Percentiles rank a stretch among this genome's conserved stretches.
Evolutionary conservation across 2,329 filamentous ascomycete species (phyloP).

Genomic region (Simplicillium sp.): DNA sequence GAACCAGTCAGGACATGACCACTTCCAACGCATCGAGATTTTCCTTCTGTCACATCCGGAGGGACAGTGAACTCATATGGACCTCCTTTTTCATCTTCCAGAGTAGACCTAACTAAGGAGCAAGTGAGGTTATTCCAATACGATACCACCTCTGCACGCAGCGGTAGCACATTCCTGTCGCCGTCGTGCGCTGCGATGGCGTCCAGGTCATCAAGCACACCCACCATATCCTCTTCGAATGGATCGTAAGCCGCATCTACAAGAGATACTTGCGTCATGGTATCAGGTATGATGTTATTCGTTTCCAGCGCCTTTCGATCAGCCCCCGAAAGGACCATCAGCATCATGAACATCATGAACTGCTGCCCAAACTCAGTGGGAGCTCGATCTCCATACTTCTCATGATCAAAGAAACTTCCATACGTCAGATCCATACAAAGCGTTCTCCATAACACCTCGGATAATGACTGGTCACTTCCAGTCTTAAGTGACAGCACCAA

Average conservation of each 20-base stretch:
- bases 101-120: conserved; percentile 10
- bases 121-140: conserved; percentile 12
- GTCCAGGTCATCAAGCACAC: conserved; percentile 11
- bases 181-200: conserved; percentile 10
- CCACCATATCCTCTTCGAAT: conserved; percentile 10
- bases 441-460: conserved; percentile 13
- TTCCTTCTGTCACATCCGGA: conserved; percentile 8
- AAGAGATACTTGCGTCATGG: conserved; percentile 19
- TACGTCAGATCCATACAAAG: conserved; percentile 16
- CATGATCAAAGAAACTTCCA: background rate
- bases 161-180: conserved; percentile 6
- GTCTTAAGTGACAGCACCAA: conserved; percentile 11
- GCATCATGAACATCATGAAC: conserved; percentile 12
- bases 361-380: conserved; percentile 11
- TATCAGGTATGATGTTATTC: background rate
- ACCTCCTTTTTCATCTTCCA: conserved; percentile 7
- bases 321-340: conserved; percentile 19
- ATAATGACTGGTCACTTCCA: conserved; percentile 5
- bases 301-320: conserved; percentile 10
- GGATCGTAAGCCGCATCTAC: conserved; percentile 15
- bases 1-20: conserved; percentile 9
- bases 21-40: conserved; percentile 10
- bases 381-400: conserved; percentile 8
- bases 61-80: conserved; percentile 12
- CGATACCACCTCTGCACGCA: conserved; percentile 10